Conservation (phyloP, 768 basidiomycete species). For the Crepidotus variabilis region DNA sequence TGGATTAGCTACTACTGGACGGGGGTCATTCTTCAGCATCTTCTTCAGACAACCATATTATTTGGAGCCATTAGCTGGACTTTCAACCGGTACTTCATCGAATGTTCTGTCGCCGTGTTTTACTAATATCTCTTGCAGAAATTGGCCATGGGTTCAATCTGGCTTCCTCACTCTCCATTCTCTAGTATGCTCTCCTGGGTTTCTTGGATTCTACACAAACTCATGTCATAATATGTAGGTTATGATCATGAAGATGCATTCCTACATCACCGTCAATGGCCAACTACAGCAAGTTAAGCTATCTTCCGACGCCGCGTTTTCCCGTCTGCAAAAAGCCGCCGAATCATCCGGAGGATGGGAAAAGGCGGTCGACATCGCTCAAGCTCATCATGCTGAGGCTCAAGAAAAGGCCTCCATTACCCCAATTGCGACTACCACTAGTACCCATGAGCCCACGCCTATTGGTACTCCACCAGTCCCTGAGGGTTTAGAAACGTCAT, state of each 20-base stretch:
- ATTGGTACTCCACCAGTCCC: conserved; percentile 40
- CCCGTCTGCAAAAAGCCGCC: conserved; percentile 43
- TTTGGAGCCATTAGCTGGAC: conserved; percentile 82
- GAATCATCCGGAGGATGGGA: conserved; percentile 64
- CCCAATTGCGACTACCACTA: conserved; percentile 15
- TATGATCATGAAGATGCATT: conserved; percentile 96
- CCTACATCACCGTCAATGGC: conserved; percentile 87
- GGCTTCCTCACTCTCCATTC: conserved; percentile 87
- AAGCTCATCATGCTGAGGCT: conserved; percentile 35
- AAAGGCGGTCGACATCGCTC: conserved; percentile 50
- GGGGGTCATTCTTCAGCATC: conserved; percentile 77
- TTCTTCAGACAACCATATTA: conserved; percentile 72
- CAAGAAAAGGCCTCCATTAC: conserved; percentile 22
- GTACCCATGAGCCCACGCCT: conserved; percentile 27
- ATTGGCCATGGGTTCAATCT: conserved; percentile 98
- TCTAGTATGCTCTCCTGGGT: conserved; percentile 44
- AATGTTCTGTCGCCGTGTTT: neutral
- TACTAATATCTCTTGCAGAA: conserved; percentile 34
- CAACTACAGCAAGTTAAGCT: conserved; percentile 58
- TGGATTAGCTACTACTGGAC: conserved; percentile 81
- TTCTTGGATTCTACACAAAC: neutral
- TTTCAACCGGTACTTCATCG: conserved; percentile 60
- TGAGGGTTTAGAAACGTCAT: conserved; percentile 46
- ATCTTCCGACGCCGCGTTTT: conserved; percentile 40
- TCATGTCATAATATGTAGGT: conserved; percentile 33